Percentiles rank a stretch among this genome's conserved stretches.
phyloP scores from a whole-genome alignment of 129 eudicot genomes.

The Centella asiatica region DNA sequence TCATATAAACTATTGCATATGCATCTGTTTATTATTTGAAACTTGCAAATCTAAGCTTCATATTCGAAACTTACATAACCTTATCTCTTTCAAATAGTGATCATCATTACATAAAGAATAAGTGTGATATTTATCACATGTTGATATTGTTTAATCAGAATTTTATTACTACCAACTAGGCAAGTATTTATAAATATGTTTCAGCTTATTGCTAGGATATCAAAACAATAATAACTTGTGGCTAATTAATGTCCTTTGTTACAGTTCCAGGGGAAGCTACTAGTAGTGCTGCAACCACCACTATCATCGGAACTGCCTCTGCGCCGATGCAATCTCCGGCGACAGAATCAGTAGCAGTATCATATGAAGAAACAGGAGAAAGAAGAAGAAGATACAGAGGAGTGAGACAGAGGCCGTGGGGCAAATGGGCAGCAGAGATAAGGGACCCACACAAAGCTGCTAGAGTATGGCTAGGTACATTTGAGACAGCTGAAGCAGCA shows the following conservation, averaged over 20 bases:
- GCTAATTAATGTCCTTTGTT: not conserved
- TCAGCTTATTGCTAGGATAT: too few relatives aligned
- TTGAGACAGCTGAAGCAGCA: slow-evolving; percentile 86
- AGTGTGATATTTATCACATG: too few relatives aligned
- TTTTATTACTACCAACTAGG: too few relatives aligned
- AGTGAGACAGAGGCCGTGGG: slow-evolving; percentile 96
- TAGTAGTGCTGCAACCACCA: slow-evolving; percentile 10
- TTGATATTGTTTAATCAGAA: too few relatives aligned
- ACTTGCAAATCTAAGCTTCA: too few relatives aligned
- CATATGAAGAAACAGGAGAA: slow-evolving; percentile 39
- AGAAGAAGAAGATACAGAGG: slow-evolving; percentile 75
- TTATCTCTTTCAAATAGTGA: too few relatives aligned
- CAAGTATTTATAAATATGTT: too few relatives aligned
- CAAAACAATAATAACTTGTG: too few relatives aligned
- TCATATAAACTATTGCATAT: too few relatives aligned
- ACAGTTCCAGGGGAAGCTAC: slow-evolving; percentile 32
- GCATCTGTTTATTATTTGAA: too few relatives aligned
- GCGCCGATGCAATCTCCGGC: slow-evolving; percentile 14
- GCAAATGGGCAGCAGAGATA: slow-evolving; percentile 97
- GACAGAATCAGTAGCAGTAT: slow-evolving; percentile 4
- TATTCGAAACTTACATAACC: too few relatives aligned
- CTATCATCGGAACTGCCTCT: not conserved
- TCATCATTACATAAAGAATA: too few relatives aligned
- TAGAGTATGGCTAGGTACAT: slow-evolving; percentile 85
- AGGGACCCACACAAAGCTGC: slow-evolving; percentile 95